Percentiles rank a stretch among this genome's conserved stretches.
phyloP scores from a whole-genome alignment of 2,329 filamentous ascomycete genomes.

The Teratosphaeria epicoccoides region DNA sequence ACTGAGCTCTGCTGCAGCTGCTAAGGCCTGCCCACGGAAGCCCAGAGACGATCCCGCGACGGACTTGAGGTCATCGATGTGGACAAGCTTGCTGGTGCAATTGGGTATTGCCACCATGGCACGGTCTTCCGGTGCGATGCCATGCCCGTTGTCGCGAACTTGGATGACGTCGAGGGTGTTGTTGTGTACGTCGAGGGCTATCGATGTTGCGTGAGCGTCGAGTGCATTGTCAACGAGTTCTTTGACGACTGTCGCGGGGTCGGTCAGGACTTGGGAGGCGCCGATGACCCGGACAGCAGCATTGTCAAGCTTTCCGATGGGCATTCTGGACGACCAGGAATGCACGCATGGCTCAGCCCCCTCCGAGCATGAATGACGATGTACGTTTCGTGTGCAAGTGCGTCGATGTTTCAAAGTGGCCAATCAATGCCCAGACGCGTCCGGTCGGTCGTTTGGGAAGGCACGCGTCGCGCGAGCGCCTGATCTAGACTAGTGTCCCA shows the following conservation, averaged over 20 bases:
- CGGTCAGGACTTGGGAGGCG: constrained; percentile 50
- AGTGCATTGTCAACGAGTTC: constrained; percentile 70
- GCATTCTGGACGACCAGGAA: constrained; percentile 13
- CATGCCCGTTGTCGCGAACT: constrained; percentile 63
- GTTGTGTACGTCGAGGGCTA: constrained; percentile 53
- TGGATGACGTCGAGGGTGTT: constrained; percentile 61
- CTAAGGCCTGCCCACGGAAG: constrained; percentile 65
- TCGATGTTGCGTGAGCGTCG: constrained; percentile 56
- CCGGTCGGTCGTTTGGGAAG: not conserved
- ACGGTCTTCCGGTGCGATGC: constrained; percentile 55
- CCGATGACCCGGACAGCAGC: constrained; percentile 45
- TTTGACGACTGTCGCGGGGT: constrained; percentile 55
- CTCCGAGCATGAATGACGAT: not conserved
- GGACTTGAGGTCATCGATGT: constrained; percentile 50
- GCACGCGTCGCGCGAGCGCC: not conserved
- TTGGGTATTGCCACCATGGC: constrained; percentile 52
- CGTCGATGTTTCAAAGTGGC: not conserved
- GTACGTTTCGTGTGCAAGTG: not conserved
- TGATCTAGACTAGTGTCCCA: not conserved
- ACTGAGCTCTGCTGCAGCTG: constrained; percentile 52
- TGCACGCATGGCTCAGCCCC: not conserved
- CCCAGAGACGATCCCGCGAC: constrained; percentile 54
- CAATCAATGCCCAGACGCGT: not conserved
- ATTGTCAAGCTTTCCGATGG: constrained; percentile 34
- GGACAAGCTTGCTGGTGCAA: constrained; percentile 62